These are phyloP conservation scores for Cordyceps javanica DNA, from an alignment of 2,329 filamentous ascomycete genomes.

Conservation along the genomic window DNA sequence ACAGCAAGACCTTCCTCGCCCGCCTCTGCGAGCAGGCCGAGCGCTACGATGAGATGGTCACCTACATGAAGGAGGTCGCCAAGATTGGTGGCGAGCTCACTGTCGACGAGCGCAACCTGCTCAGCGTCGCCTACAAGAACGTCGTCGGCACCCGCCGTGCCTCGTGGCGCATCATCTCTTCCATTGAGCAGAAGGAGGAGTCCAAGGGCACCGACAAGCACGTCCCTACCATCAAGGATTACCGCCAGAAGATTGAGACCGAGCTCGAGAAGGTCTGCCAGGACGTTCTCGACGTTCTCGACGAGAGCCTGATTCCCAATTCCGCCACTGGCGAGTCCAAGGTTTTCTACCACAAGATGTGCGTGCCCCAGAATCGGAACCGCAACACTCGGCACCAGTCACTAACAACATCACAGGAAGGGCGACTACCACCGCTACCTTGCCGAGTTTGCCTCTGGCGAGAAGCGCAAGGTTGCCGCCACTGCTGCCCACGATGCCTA, in stretches of 20 bases:
- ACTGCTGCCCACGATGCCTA: constrained; percentile 90
- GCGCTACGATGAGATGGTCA: constrained; percentile 99
- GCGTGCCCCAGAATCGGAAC: constrained; percentile 34
- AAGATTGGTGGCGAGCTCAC: constrained; percentile 75
- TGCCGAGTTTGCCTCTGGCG: constrained; percentile 85
- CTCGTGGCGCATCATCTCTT: constrained; percentile 98
- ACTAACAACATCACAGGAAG: constrained; percentile 57
- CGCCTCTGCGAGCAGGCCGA: constrained; percentile 99
- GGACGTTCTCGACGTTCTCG: constrained; percentile 92
- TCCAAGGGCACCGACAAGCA: constrained; percentile 97
- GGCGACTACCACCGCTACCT: constrained; percentile 96
- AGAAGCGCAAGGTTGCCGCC: constrained; percentile 85
- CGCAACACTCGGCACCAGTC: neutral
- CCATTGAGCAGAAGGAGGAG: constrained; percentile 99
- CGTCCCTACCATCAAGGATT: constrained; percentile 87
- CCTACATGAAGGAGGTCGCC: constrained; percentile 99
- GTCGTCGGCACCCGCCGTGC: constrained; percentile 96
- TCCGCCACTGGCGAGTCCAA: constrained; percentile 96
- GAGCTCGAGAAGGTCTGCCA: constrained; percentile 98
- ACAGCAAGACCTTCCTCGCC: constrained; percentile 98
- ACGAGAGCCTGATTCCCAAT: constrained; percentile 89
- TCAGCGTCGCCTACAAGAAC: constrained; percentile 99
- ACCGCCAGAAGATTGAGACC: constrained; percentile 96
- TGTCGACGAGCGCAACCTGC: constrained; percentile 97
- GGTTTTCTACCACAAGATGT: constrained; percentile 99